Evolutionary conservation across 2,329 filamentous ascomycete species (phyloP), one percentile per base, ranked within the genome.

Genomic region (Teratosphaeria pseudoeucalypti): DNA sequence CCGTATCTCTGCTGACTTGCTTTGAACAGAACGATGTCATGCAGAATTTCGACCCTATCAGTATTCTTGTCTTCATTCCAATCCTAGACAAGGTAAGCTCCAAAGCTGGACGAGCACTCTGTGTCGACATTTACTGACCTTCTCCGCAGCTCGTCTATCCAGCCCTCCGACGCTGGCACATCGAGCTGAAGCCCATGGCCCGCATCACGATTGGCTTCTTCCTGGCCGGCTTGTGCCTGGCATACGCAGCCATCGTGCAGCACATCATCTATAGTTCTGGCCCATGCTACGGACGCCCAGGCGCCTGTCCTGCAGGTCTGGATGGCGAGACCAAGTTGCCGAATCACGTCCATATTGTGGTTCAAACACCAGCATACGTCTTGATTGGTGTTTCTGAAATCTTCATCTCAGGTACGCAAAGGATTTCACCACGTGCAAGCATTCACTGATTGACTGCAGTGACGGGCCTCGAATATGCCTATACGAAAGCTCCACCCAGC

Each of bases 221-320:
- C 9, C 70, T 83, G 61, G 75, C 83, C 39, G 70, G 79, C n/a
- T 76, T 81, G 10, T 71, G 80, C 55, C 78, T 83, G 75, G 68
- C 72, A 6, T 83, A 83, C 70, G 81, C 82, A 26, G 81, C 81
- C n/a, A 75, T 79, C 59, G 75, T 84, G 0, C 82, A 85, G 68
- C 75, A 81, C 59, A 70, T 76, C 63, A 84, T 85, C 68, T 85
- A 85, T 73, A 67, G 67, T 9, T 66, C 78, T 1, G 75, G 76
- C 0, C 82, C 81, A 2, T 84, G 82, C 69, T 84, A 78, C 70
- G 73, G 74, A n/a, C 57, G 62, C 1, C 76, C 77, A 0, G 70
- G 70, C 6, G 65, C 67, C 19, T 79, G 77, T 62, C 67, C 68
- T 1, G 74, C 74, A 0, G 72, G 66, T 16, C 61, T 70, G 26